Base-by-base conservation (phyloP, 2,329 filamentous ascomycete genomes). In the Passalora sequoiae region DNA sequence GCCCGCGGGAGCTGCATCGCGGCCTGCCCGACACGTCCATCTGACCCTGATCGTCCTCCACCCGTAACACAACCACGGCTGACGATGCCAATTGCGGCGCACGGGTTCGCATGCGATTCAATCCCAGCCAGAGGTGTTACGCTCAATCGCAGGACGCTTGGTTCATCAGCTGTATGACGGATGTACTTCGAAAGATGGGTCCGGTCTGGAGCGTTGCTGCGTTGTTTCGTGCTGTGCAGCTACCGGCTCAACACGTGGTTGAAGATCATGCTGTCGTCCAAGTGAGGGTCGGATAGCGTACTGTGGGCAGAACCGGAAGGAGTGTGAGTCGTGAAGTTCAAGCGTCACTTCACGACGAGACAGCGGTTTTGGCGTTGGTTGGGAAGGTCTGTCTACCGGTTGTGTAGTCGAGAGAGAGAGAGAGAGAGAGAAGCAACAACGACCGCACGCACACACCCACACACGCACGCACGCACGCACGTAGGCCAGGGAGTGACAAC, bases 1-100 rank as follows among this genome's bases (percentile, higher is more conserved):
- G 45, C 45, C 39, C 49, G 43, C 35, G 25, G 30, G 37, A 40
- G n/a, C 31, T 33, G 31, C 31, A 17, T 33, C 33, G 33, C n/a
- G 20, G 4, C 10, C 33, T 21, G 33, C 20, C 20, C 33, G 21
- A 20, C 7, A n/a, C 20, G 9, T 36, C 33, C 33, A 36, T 36
- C 33, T 24, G 20, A 24, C 33, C 33, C 33, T 24, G 20, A 15
- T 36, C 20, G n/a, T 24, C 33, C 10, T 5, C 30, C 30, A n/a
- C n/a, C n/a, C n/a, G n/a, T 33, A 15, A 19, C 8, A 8, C 15
- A 19, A 10, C 13, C 30, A 19, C 33, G 9, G 20, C 17, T 20
- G 17, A 17, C 33, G n/a, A 36, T 6, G 8, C 12, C 33, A 17
- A 22, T 20, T 22, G 8, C n/a, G 33, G 33, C 24, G 12, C 33